These are phyloP conservation scores for Vigna hirtella DNA, from an alignment of 306 rosid species.

Conservation along the genomic window DNA sequence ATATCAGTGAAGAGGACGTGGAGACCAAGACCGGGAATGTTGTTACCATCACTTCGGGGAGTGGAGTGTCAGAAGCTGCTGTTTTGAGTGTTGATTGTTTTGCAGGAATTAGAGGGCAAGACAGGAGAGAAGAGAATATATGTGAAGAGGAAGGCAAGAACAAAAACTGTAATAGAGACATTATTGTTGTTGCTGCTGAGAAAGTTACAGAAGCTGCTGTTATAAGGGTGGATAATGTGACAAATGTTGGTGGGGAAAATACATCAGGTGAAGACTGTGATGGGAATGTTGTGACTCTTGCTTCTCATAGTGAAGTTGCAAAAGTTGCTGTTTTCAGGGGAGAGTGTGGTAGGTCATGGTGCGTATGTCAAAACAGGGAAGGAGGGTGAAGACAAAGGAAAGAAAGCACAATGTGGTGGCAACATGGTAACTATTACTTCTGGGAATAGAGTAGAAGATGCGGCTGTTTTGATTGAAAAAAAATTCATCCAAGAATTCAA, in stretches of 20 bases:
- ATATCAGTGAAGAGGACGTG: neutral
- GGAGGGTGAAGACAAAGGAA: neutral
- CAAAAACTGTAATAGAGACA: slow-evolving; percentile 34
- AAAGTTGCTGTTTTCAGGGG: neutral
- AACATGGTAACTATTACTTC: slow-evolving; percentile 14
- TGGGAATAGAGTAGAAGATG: neutral
- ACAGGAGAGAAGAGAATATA: neutral
- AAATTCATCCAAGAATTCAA: too few species aligned
- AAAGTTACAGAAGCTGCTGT: neutral
- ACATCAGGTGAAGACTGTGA: slow-evolving; percentile 10
- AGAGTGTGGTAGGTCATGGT: neutral
- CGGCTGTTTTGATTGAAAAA: neutral
- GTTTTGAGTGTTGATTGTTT: slow-evolving; percentile 15
- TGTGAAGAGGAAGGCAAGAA: slow-evolving; percentile 33
- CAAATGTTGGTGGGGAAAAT: neutral
- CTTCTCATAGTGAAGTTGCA: neutral
- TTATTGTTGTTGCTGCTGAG: slow-evolving; percentile 17
- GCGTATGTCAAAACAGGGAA: neutral
- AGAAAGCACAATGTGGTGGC: slow-evolving; percentile 6
- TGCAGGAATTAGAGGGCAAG: neutral
- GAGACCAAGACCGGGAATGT: slow-evolving; percentile 32
- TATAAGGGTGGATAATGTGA: neutral
- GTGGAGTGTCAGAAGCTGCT: slow-evolving; percentile 1
- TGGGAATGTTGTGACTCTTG: slow-evolving; percentile 39
- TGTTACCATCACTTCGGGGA: slow-evolving; percentile 9